A percentile compares a stretch with the other conserved stretches of the same genome.
Conservation (phyloP, 495 filamentous ascomycete species). For the Lasiosphaeris hirsuta region DNA sequence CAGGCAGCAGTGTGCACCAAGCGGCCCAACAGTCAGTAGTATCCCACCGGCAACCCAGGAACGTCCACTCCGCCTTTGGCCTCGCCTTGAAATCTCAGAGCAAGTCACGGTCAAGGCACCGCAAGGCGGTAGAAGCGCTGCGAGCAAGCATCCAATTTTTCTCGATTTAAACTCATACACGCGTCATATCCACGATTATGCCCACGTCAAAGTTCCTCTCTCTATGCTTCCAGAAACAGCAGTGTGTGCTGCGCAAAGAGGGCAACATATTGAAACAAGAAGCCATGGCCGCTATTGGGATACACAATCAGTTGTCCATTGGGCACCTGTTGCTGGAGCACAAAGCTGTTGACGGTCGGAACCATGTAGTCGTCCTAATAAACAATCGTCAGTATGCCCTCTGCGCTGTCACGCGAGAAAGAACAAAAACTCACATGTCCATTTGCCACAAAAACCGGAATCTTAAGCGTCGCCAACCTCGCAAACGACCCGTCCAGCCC, state of each 20-base stretch:
- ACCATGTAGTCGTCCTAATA: conserved; percentile 30
- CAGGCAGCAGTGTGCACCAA: too few species aligned
- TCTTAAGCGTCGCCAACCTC: conserved; percentile 25
- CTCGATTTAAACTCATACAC: too few species aligned
- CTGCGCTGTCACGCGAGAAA: background rate
- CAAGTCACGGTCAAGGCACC: too few species aligned
- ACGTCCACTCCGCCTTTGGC: too few species aligned
- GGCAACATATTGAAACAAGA: conserved; percentile 28
- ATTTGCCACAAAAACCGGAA: conserved; percentile 34
- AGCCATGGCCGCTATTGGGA: conserved; percentile 32
- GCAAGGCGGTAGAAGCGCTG: too few species aligned
- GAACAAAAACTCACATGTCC: conserved; percentile 21
- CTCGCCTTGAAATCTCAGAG: too few species aligned
- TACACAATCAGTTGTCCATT: conserved; percentile 32
- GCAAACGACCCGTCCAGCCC: conserved; percentile 24
- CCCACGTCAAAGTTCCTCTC: too few species aligned
- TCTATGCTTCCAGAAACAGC: conserved; percentile 13
- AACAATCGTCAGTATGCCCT: background rate
- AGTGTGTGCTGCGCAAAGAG: conserved; percentile 24
- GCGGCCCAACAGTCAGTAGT: too few species aligned
- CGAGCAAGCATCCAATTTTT: too few species aligned
- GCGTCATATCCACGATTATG: too few species aligned
- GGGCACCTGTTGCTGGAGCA: conserved; percentile 26
- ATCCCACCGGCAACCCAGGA: too few species aligned
- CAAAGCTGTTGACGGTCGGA: conserved; percentile 31